These are phyloP conservation scores for Fusarium duplospermum DNA, from an alignment of 2,329 filamentous ascomycete species.

Conservation along the genomic window DNA sequence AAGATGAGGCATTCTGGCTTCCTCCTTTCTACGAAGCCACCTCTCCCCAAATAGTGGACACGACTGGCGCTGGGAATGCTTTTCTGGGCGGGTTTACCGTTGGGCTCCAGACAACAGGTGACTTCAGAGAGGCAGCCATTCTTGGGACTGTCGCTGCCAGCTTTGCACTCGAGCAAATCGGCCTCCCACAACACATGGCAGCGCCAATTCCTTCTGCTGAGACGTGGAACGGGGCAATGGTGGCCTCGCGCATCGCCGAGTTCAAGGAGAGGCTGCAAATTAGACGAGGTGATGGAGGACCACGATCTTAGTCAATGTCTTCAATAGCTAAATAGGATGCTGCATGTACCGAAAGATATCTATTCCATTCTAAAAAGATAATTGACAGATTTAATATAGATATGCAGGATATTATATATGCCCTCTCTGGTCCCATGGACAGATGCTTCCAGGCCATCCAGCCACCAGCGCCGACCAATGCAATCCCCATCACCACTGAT, in stretches of 20 bases:
- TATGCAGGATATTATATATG: background rate
- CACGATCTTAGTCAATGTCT: background rate
- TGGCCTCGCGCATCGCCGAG: background rate
- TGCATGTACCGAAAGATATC: background rate
- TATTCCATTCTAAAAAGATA: background rate
- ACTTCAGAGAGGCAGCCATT: background rate
- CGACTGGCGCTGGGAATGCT: background rate
- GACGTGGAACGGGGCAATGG: background rate
- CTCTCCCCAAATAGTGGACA: background rate
- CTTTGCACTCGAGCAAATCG: background rate
- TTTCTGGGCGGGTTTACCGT: background rate
- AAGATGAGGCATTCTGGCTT: background rate
- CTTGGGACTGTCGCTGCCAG: background rate
- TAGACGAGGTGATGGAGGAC: background rate
- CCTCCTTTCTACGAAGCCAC: background rate
- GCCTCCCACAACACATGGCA: background rate
- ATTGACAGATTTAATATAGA: background rate
- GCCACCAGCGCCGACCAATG: background rate
- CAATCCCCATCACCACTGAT: background rate
- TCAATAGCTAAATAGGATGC: background rate
- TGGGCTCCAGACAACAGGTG: background rate
- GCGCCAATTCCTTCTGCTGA: accelerated
- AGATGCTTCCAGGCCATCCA: too few species aligned
- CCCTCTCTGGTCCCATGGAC: background rate
- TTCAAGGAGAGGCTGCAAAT: background rate